phyloP scores from a whole-genome alignment of 345 rosid species.

The Lumnitzera littorea region DNA sequence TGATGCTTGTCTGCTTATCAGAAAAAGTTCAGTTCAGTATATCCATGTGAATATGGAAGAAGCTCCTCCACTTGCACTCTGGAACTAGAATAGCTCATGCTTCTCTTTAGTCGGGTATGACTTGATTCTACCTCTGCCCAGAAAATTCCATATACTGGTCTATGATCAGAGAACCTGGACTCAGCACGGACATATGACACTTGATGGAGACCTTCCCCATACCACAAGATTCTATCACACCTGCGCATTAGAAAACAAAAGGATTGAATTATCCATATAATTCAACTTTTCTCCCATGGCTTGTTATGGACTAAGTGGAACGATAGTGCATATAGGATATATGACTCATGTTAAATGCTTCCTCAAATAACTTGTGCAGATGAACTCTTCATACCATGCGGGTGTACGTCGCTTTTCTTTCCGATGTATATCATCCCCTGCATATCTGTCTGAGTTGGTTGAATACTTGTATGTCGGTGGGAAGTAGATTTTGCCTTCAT shows the following conservation, averaged over 20 bases:
- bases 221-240: conserved; percentile 96
- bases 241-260: conserved; percentile 21
- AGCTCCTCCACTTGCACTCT: conserved; percentile 92
- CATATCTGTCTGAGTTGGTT: conserved; percentile 91
- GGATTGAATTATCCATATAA: background rate
- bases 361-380: background rate
- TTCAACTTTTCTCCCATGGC: background rate
- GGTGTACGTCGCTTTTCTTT: conserved; percentile 98
- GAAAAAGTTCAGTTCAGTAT: conserved; percentile 89
- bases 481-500: conserved; percentile 91
- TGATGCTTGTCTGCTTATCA: conserved; percentile 19
- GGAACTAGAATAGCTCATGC: conserved; percentile 62
- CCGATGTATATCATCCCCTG: conserved; percentile 85
- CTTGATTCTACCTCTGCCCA: conserved; percentile 87
- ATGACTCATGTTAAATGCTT: too few relatives aligned
- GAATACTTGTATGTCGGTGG: conserved; percentile 99
- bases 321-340: background rate
- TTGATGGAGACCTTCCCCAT: conserved; percentile 95
- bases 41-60: conserved; percentile 78
- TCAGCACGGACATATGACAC: conserved; percentile 85
- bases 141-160: conserved; percentile 94
- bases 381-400: conserved; percentile 59
- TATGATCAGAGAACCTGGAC: conserved; percentile 92
- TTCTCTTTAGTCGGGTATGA: conserved; percentile 65
- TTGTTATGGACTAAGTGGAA: background rate